phyloP scores from a whole-genome alignment of 768 basidiomycete genomes.

The Fomitopsis pulvina region DNA sequence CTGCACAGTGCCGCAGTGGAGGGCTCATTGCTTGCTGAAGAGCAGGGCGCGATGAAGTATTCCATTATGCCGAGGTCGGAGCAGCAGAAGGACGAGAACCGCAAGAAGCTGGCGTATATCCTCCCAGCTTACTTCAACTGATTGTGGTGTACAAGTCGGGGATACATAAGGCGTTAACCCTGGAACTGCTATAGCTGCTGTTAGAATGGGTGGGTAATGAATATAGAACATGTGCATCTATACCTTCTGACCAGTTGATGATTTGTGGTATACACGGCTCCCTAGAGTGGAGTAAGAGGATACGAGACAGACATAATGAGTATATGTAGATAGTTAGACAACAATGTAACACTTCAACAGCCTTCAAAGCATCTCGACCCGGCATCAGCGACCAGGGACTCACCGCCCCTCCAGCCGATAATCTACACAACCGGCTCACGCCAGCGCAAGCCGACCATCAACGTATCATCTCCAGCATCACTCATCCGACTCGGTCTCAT shows the following conservation, averaged over 20 bases:
- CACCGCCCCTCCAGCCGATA: not conserved
- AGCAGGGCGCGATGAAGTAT: conserved; percentile 77
- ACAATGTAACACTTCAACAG: not conserved
- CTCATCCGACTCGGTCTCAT: conserved; percentile 15
- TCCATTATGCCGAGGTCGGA: conserved; percentile 72
- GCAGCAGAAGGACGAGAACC: conserved; percentile 50
- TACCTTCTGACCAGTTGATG: not conserved
- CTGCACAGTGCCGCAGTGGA: conserved; percentile 52
- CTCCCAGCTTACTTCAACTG: conserved; percentile 67
- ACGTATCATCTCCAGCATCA: conserved; percentile 4
- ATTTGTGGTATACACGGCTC: not conserved
- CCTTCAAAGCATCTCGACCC: not conserved
- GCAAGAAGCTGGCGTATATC: conserved; percentile 65
- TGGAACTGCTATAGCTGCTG: too few species aligned
- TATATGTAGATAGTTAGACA: not conserved
- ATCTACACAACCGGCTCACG: not conserved
- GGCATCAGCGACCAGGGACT: not conserved
- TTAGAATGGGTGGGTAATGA: too few species aligned
- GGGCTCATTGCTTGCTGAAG: conserved; percentile 55
- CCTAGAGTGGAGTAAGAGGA: not conserved
- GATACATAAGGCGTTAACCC: too few species aligned
- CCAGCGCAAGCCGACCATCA: not conserved
- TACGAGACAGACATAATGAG: not conserved
- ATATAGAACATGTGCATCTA: not conserved
- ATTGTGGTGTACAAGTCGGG: too few species aligned